These are phyloP conservation scores for Colletotrichum eleusines DNA, from an alignment of 2,329 filamentous ascomycete genomes.

Conservation along the genomic window DNA sequence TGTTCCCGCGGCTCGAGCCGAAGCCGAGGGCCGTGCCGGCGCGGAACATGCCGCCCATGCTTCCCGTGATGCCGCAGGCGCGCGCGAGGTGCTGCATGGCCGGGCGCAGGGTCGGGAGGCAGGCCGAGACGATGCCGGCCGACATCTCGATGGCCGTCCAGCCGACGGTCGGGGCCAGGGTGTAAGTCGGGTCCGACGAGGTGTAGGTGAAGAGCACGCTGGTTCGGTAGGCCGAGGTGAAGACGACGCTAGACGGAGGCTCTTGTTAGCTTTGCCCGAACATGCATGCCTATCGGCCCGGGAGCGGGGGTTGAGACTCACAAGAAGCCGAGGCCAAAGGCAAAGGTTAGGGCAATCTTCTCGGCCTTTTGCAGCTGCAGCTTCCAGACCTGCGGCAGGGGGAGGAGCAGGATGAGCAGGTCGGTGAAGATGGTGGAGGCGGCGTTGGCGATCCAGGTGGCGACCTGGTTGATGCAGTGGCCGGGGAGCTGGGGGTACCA, in stretches of 20 bases:
- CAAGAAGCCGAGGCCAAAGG: slow-evolving; percentile 61
- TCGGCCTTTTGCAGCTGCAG: slow-evolving; percentile 56
- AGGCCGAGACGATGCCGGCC: slow-evolving; percentile 65
- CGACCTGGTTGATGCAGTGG: slow-evolving; percentile 62
- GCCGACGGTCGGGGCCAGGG: slow-evolving; percentile 58
- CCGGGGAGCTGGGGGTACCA: slow-evolving; percentile 61
- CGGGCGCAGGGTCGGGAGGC: slow-evolving; percentile 64
- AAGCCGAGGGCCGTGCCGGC: slow-evolving; percentile 43
- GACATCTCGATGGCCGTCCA: slow-evolving; percentile 64
- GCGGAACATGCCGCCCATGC: slow-evolving; percentile 49
- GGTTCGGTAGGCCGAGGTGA: slow-evolving; percentile 62
- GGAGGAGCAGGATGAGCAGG: slow-evolving; percentile 58
- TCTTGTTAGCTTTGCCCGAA: no score
- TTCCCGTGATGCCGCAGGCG: slow-evolving; percentile 55
- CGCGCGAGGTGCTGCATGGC: slow-evolving; percentile 55
- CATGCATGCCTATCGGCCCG: no score
- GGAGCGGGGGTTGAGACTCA: no score
- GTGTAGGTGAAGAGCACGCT: slow-evolving; percentile 60
- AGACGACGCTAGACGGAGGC: slow-evolving; percentile 57
- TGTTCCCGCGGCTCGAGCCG: slow-evolving; percentile 43
- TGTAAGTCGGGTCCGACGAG: slow-evolving; percentile 56
- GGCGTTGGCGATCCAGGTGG: slow-evolving; percentile 63
- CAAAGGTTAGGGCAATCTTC: slow-evolving; percentile 58
- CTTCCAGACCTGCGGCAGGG: slow-evolving; percentile 60
- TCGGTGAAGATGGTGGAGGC: slow-evolving; percentile 61